Evolutionary conservation across 192 early-diverging fungal genomes (phyloP), one percentile per base, ranked within the genome.

Genomic region (Podila horticola): DNA sequence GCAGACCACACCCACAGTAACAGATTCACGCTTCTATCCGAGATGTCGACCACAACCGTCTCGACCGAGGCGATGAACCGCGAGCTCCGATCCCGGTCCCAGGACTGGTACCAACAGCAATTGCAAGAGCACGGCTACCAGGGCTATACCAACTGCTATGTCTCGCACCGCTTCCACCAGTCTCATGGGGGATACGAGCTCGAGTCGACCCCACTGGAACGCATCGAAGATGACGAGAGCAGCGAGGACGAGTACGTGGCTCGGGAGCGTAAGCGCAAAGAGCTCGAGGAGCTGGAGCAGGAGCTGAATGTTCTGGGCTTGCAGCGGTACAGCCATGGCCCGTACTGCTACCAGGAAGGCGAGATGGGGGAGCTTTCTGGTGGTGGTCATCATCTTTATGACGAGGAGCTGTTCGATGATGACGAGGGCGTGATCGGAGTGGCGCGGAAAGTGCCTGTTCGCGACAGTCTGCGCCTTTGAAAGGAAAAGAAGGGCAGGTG

Each of bases 231-330:
- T 0, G 74, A 68, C 30, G 58, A 38, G 41, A 17, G 38, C 6
- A 58, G 29, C 13, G 15, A 67, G 20, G 66, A 67, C 24, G 55
- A 62, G 19, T 13, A 45, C 11, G 67, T 51, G 13, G 24, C 24
- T 0, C 52, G 50, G 20, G 67, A 41, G 17, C 57, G 28, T 0
- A 20, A 48, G 24, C 64, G 64, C 17, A 50, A 29, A 28, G 67
- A 76, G 45, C 36, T 65, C 9, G 74, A 64, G 28, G 55, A 64
- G 5, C 30, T 69, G 6, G 74, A 76, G 34, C 62, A 64, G 3
- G 66, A 75, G 51, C 50, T 75, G 24, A 45, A 48, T 20, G 29
- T 64, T 19, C 20, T 72, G 62, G 70, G 62, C 5, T 12, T 71
- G 10, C 62, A 72, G 24, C 20, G 62, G 9, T 64, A 64, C 11